Percentiles rank a stretch among this genome's conserved stretches.
Evolutionary conservation across 83 land plant species (phyloP).

Genomic region (Picea abies): DNA sequence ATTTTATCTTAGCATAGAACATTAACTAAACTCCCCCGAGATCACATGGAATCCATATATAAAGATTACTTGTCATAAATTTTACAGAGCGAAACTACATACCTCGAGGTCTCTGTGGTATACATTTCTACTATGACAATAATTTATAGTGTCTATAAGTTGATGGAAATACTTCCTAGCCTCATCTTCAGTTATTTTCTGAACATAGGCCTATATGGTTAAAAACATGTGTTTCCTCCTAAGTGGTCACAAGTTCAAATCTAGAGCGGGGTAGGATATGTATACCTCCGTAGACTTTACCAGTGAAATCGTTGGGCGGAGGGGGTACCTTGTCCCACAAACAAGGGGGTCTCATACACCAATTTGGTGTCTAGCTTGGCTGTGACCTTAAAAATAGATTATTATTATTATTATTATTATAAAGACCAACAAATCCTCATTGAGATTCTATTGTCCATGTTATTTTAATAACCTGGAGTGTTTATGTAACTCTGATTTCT

Average conservation of each 20-base stretch:
- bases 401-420: too few species aligned
- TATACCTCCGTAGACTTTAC: too few species aligned
- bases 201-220: constrained; percentile 21
- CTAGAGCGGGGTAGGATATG: too few species aligned
- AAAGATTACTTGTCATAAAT: neutral
- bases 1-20: neutral
- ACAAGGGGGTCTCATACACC: too few species aligned
- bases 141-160: constrained; percentile 51
- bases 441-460: neutral
- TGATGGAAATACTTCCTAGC: constrained; percentile 54
- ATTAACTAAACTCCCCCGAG: neutral
- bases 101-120: constrained; percentile 64
- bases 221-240: too few species aligned
- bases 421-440: neutral
- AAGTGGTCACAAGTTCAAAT: too few species aligned
- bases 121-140: constrained; percentile 52
- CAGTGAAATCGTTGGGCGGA: too few species aligned
- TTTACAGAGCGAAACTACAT: neutral
- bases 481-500: too few species aligned
- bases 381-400: too few species aligned
- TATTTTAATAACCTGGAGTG: too few species aligned
- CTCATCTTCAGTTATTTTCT: constrained; percentile 35
- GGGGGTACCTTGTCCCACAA: too few species aligned
- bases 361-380: too few species aligned
- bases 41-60: neutral